Evolutionary conservation across 345 rosid genomes (phyloP).

Genomic region (Brassica rapa): DNA sequence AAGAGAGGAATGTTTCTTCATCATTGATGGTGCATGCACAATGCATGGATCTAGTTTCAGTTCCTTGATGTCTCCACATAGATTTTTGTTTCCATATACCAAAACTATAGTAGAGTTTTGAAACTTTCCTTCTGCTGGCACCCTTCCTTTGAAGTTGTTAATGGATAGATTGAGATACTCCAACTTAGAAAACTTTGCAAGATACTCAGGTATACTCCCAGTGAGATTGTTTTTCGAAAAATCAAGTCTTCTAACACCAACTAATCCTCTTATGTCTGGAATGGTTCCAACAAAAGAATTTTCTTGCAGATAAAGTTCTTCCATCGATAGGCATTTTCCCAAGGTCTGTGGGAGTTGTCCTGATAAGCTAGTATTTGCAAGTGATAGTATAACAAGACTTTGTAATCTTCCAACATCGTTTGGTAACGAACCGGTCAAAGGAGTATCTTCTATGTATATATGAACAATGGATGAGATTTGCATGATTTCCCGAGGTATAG

Average conservation of each 20-base stretch:
- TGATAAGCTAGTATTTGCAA: conserved; percentile 1
- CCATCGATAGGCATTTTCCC: conserved; percentile 26
- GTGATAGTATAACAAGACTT: background rate
- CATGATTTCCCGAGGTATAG: conserved; percentile 17
- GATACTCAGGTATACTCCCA: conserved; percentile 28
- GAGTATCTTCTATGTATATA: background rate
- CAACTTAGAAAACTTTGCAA: conserved; percentile 1
- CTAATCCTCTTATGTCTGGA: conserved; percentile 12
- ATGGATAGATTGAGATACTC: conserved; percentile 33
- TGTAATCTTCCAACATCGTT: conserved; percentile 7
- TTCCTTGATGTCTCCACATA: conserved; percentile 35
- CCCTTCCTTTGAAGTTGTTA: conserved; percentile 30
- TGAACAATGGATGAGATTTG: background rate
- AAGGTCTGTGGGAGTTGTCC: conserved; percentile 3
- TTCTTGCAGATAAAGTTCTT: conserved; percentile 8
- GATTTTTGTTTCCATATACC: conserved; percentile 25
- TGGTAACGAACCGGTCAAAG: conserved; percentile 21
- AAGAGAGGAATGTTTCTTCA: background rate
- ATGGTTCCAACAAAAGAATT: conserved; percentile 26
- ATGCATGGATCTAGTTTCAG: conserved; percentile 28
- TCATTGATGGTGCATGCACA: background rate
- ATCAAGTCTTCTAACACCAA: conserved; percentile 8
- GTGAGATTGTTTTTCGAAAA: conserved; percentile 17
- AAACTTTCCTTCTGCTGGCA: conserved; percentile 39
- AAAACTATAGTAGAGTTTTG: conserved; percentile 17